Base-by-base conservation (phyloP, 1,284 basidiomycete species). In the Kwoniella shivajii region DNA sequence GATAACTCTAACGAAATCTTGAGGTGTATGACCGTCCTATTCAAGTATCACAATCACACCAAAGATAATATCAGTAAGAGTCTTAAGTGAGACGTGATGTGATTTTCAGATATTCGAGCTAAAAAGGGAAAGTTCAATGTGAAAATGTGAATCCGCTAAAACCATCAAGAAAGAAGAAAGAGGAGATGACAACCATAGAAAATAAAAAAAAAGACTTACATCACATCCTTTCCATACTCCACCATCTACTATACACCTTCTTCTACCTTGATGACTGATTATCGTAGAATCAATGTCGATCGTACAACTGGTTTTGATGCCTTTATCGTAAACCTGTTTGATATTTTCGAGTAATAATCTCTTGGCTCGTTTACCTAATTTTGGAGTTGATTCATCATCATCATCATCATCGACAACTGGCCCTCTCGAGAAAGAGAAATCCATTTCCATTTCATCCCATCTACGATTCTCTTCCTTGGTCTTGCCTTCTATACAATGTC, bases 301-400 rank as follows among this genome's bases (percentile, higher is more conserved):
- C 1, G 90, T 92, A 78, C 91, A 94, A 71, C 89, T 91, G 77
- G 86, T 92, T 59, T 86, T 89, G 66, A 92, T 84, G 2, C 80
- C 82, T 64, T 85, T 61, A 22, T 78, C 67, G 51, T 80, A 65
- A 0, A 82, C 85, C 24, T 78, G 68, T 41, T 73, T 62, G 20
- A 87, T 81, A 63, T 85, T 92, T 55, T 85, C 78, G 59, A 81
- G 79, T 64, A 92, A 73, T 48, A 91, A 71, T 37, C 70, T 66
- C 10, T 39, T 59, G 22, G 58, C 73, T 44, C 73, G 63, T 47
- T 66, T 62, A 18, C 66, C 67, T 9, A 75, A 46, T 26, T 49
- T 55, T 1, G n/a, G n/a, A n/a, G 88, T 88, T 16, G 59, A 49
- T 2, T 88, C 88, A 73, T 89, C 86, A 30, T 49, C 39, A 10